These are phyloP conservation scores for Phlegmacium glaucopus DNA, from an alignment of 768 basidiomycete genomes.

Conservation along the genomic window DNA sequence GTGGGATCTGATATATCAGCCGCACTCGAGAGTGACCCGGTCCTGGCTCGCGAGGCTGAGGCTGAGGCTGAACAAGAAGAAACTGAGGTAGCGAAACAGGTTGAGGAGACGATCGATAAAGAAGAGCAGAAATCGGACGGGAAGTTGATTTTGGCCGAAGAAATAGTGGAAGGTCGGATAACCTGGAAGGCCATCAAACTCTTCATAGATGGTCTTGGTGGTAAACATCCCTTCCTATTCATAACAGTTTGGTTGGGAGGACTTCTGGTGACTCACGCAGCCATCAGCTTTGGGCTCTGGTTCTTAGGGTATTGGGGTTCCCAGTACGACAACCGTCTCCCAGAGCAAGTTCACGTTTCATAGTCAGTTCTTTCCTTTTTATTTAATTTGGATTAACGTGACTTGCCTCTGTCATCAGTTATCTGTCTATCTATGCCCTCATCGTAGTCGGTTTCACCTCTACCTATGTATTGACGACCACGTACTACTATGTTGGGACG, in stretches of 20 bases:
- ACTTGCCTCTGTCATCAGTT: constrained; percentile 42
- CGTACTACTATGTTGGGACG: constrained; percentile 44
- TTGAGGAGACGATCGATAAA: constrained; percentile 22
- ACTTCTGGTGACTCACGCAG: constrained; percentile 22
- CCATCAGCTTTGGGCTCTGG: constrained; percentile 35
- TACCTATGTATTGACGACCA: constrained; percentile 29
- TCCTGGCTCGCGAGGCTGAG: constrained; percentile 27
- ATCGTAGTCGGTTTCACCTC: constrained; percentile 11
- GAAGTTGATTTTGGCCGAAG: constrained; percentile 58
- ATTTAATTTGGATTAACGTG: background rate
- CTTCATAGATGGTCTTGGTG: constrained; percentile 36
- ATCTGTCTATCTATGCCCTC: constrained; percentile 30
- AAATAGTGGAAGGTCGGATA: constrained; percentile 42
- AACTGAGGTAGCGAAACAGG: constrained; percentile 22
- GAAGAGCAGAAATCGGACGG: constrained; percentile 15
- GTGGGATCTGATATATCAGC: constrained; percentile 49
- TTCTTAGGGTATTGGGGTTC: constrained; percentile 46
- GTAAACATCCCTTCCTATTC: constrained; percentile 31
- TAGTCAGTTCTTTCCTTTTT: constrained; percentile 29
- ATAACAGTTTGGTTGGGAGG: constrained; percentile 26
- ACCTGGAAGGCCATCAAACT: constrained; percentile 31
- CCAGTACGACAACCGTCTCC: constrained; percentile 34
- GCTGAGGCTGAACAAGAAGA: constrained; percentile 20
- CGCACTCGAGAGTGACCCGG: constrained; percentile 36
- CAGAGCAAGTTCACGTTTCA: constrained; percentile 31